Evolutionary conservation across 306 rosid species (phyloP), one percentile per base, ranked within the genome.

Genomic region (Prunus mongolica): DNA sequence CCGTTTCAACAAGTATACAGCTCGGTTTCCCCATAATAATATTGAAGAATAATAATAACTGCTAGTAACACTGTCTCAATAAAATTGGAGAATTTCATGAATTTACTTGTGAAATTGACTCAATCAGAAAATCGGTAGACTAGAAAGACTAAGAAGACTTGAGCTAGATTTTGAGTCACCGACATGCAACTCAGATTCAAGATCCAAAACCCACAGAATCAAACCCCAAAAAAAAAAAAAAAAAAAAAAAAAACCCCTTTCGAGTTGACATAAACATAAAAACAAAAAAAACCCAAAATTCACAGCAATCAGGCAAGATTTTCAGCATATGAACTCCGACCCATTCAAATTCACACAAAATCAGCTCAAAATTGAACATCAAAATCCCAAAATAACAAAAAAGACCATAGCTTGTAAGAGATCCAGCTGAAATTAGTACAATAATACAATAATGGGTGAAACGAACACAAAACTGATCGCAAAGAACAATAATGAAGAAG

Each of bases 151-250:
- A 61, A 60, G 34, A 44, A 73, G 69, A 61, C 67, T 57, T 45
- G 14, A 73, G 12, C 44, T 19, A 60, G 12, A 32, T 61, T 24
- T 27, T 12, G 41, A 44, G 28, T 27, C 24, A 22, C 44, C 56
- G 34, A 8, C n/a, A 73, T 73, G 45, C 5, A 54, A 54, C 77
- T 18, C 46, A 50, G 64, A 78, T 52, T 65, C 67, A 70, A 71
- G 49, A 67, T 65, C 82, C 52, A 41, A 52, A 71, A 22, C 57
- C 28, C 64, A 20, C 9, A 38, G 24, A 27, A 32, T 32, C 4
- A 52, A 58, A 14, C 27, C 45, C 63, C 24, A 0, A 22, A 22
- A 22, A 6, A n/a, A 46, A 15, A 5, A 15, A 55, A 19, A 1
- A 47, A 28, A 19, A 24, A 28, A 22, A 5, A 15, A 55, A 12